A percentile compares a stretch with the other conserved stretches of the same genome.
Conservation (phyloP, 768 basidiomycete genomes). For the Boletus patriciae region DNA sequence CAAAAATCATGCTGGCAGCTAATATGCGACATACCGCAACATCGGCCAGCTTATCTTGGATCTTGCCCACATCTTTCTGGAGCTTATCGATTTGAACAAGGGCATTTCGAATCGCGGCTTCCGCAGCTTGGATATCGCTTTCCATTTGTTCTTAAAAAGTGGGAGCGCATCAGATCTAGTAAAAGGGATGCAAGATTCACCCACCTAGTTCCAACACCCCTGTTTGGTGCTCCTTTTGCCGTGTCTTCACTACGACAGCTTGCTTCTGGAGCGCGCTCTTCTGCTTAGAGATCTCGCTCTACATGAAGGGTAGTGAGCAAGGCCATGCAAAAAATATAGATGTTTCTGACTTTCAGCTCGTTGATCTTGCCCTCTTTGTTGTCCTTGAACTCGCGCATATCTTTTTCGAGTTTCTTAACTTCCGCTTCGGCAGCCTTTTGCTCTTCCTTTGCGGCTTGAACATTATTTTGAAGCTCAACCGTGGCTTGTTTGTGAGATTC, state of each 20-base stretch:
- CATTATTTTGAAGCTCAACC: constrained; percentile 51
- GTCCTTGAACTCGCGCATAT: constrained; percentile 98
- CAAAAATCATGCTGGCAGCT: not conserved
- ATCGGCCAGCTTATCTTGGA: constrained; percentile 47
- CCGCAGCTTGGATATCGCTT: constrained; percentile 28
- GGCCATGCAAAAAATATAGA: not conserved
- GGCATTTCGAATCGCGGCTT: constrained; percentile 32
- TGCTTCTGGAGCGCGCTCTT: constrained; percentile 82
- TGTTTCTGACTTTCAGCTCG: constrained; percentile 73
- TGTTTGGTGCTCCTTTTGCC: constrained; percentile 89
- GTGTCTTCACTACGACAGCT: constrained; percentile 74
- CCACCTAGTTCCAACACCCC: constrained; percentile 84
- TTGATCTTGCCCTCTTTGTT: constrained; percentile 97
- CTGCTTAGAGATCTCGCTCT: constrained; percentile 75
- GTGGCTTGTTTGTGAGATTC: constrained; percentile 69
- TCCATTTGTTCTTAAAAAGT: constrained; percentile 28
- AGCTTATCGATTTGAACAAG: constrained; percentile 50
- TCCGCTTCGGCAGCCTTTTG: constrained; percentile 77
- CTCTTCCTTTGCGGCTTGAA: constrained; percentile 70
- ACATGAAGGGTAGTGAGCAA: not conserved
- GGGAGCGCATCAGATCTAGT: not conserved
- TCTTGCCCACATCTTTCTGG: constrained; percentile 59
- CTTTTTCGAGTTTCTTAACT: constrained; percentile 84
- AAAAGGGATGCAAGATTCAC: constrained; percentile 19
- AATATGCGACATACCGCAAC: constrained; percentile 18